These are phyloP conservation scores for Aureoboletus auriporus DNA, from an alignment of 768 basidiomycete genomes.

Conservation along the genomic window DNA sequence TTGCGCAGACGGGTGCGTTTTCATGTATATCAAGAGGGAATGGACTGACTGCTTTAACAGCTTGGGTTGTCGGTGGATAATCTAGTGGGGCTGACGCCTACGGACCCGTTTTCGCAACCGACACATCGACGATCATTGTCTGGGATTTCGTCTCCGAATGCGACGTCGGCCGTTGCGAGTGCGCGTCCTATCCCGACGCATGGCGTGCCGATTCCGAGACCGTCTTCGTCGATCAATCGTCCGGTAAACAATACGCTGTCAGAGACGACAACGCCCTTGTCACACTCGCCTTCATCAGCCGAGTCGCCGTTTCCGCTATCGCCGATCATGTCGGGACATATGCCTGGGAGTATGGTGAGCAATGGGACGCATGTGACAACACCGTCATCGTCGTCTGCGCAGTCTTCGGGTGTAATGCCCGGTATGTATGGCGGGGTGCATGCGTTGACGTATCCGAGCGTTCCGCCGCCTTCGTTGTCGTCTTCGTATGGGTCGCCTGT, in stretches of 20 bases:
- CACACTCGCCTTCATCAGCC: slow-evolving; percentile 62
- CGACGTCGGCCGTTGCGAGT: slow-evolving; percentile 19
- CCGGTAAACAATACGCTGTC: slow-evolving; percentile 41
- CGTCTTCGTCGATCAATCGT: slow-evolving; percentile 59
- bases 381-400: slow-evolving; percentile 59
- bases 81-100: slow-evolving; percentile 63
- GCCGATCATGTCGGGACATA: slow-evolving; percentile 49
- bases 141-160: slow-evolving; percentile 27
- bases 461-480: slow-evolving; percentile 78
- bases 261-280: slow-evolving; percentile 57
- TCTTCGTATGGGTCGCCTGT: slow-evolving; percentile 74
- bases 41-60: slow-evolving; percentile 31
- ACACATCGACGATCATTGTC: slow-evolving; percentile 56
- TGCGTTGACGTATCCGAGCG: slow-evolving; percentile 71
- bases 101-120: slow-evolving; percentile 69
- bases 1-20: slow-evolving; percentile 65
- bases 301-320: slow-evolving; percentile 70
- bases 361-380: slow-evolving; percentile 64
- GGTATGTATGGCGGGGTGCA: slow-evolving; percentile 12
- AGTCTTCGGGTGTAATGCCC: slow-evolving; percentile 31
- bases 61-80: slow-evolving; percentile 76
- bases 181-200: slow-evolving; percentile 59
- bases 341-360: slow-evolving; percentile 29
- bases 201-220: slow-evolving; percentile 75
- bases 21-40: not conserved